Evolutionary conservation across 805 yeast genomes (phyloP).

Genomic region (Lachancea cidri): DNA sequence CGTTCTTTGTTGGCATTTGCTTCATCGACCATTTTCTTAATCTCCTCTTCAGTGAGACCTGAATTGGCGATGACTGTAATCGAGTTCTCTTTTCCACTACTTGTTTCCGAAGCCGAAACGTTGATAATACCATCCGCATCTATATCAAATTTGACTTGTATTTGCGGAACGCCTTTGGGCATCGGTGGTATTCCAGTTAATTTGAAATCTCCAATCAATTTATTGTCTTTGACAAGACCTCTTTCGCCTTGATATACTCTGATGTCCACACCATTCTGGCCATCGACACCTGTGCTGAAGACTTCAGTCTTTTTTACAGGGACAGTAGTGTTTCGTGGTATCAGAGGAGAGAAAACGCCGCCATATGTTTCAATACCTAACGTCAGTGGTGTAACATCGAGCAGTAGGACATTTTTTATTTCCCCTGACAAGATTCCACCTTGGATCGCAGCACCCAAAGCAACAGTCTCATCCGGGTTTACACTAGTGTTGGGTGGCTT

Average conservation of each 20-base stretch:
- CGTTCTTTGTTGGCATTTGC: constrained; percentile 56
- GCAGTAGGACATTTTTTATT: constrained; percentile 66
- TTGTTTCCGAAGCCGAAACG: constrained; percentile 75
- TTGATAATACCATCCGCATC: constrained; percentile 82
- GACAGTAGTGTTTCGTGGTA: constrained; percentile 71
- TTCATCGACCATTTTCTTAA: constrained; percentile 56
- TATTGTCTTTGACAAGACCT: constrained; percentile 71
- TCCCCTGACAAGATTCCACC: constrained; percentile 84
- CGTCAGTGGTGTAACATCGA: constrained; percentile 81
- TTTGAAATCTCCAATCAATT: constrained; percentile 68
- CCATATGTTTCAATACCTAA: constrained; percentile 83
- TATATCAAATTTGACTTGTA: constrained; percentile 69
- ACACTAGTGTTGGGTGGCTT: constrained; percentile 66
- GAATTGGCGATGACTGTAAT: constrained; percentile 67
- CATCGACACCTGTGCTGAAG: constrained; percentile 79
- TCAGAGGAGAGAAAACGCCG: constrained; percentile 74
- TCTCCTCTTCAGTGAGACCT: constrained; percentile 65
- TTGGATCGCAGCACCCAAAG: constrained; percentile 85
- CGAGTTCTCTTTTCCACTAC: constrained; percentile 62
- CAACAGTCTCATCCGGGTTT: constrained; percentile 92
- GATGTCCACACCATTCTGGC: constrained; percentile 78
- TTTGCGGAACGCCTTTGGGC: constrained; percentile 77
- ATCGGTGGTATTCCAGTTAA: constrained; percentile 67
- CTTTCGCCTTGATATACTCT: constrained; percentile 81
- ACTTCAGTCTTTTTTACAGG: constrained; percentile 71